These are phyloP conservation scores for Russula vinacea DNA, from an alignment of 768 basidiomycete species.

Conservation along the genomic window DNA sequence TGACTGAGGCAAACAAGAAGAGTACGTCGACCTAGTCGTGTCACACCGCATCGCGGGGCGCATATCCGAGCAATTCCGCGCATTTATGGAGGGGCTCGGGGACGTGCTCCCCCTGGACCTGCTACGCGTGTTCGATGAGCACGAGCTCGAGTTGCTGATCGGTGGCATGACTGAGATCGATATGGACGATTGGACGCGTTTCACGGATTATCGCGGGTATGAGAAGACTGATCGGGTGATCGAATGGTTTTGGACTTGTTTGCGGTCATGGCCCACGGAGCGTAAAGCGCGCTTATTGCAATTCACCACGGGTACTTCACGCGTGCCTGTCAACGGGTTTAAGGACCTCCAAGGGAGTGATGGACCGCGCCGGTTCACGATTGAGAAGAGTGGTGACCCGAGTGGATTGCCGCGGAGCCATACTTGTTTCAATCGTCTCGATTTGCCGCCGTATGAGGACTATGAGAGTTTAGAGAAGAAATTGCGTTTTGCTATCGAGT, in stretches of 20 bases:
- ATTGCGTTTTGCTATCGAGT: slow-evolving; percentile 81
- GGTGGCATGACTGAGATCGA: slow-evolving; percentile 67
- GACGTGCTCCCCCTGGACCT: slow-evolving; percentile 83
- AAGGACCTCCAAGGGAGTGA: slow-evolving; percentile 93
- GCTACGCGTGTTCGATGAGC: slow-evolving; percentile 86
- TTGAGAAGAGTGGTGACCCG: slow-evolving; percentile 91
- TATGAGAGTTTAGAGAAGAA: slow-evolving; percentile 86
- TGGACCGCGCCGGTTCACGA: slow-evolving; percentile 88
- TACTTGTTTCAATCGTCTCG: slow-evolving; percentile 90
- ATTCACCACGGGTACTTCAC: slow-evolving; percentile 85
- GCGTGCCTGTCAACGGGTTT: slow-evolving; percentile 89
- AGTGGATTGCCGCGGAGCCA: slow-evolving; percentile 84
- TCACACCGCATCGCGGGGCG: slow-evolving; percentile 80
- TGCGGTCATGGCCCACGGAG: slow-evolving; percentile 87
- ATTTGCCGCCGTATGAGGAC: slow-evolving; percentile 86
- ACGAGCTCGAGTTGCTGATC: slow-evolving; percentile 84
- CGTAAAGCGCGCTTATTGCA: slow-evolving; percentile 82
- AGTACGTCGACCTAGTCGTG: slow-evolving; percentile 74
- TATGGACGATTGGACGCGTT: slow-evolving; percentile 88
- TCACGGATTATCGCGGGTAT: slow-evolving; percentile 88
- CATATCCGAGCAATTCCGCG: slow-evolving; percentile 77
- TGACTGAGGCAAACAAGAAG: slow-evolving; percentile 75
- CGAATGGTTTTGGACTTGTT: slow-evolving; percentile 95
- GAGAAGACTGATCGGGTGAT: slow-evolving; percentile 84
- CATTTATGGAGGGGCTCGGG: slow-evolving; percentile 81